A percentile compares a stretch with the other conserved stretches of the same genome.
phyloP scores from a whole-genome alignment of 2,329 filamentous ascomycete species.

The Diaporthe caulivora region DNA sequence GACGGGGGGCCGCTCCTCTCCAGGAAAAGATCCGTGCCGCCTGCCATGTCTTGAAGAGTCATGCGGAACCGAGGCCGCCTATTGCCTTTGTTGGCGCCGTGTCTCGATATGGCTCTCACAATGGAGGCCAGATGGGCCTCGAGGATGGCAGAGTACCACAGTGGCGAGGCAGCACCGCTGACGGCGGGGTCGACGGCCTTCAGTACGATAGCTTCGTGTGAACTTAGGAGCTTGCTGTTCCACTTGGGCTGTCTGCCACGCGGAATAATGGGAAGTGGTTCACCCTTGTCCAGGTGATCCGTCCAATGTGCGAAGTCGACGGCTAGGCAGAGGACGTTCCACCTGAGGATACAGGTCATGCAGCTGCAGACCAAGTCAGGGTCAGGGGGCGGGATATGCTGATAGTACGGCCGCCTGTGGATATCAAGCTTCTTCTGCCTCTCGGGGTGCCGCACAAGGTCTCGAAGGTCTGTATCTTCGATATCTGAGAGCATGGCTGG shows the following conservation, averaged over 20 bases:
- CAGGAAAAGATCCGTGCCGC: slow-evolving; percentile 64
- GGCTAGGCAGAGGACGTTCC: slow-evolving; percentile 66
- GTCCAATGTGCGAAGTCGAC: slow-evolving; percentile 72
- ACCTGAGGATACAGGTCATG: slow-evolving; percentile 66
- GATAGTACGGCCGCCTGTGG: slow-evolving; percentile 65
- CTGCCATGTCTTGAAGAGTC: slow-evolving; percentile 55
- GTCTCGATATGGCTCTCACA: slow-evolving; percentile 49
- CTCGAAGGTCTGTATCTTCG: slow-evolving; percentile 49
- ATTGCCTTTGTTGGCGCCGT: slow-evolving; percentile 63
- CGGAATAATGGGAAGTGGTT: slow-evolving; percentile 64
- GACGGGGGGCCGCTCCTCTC: slow-evolving; percentile 62
- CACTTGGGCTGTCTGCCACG: slow-evolving; percentile 61
- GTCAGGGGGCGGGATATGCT: slow-evolving; percentile 63
- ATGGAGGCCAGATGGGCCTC: slow-evolving; percentile 48
- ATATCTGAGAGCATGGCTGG: slow-evolving; percentile 59
- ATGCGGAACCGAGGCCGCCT: slow-evolving; percentile 51
- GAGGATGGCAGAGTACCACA: slow-evolving; percentile 62
- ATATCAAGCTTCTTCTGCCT: slow-evolving; percentile 59
- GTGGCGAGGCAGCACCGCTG: slow-evolving; percentile 43
- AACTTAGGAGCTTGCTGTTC: slow-evolving; percentile 60
- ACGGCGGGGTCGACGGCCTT: slow-evolving; percentile 55
- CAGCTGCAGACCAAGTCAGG: slow-evolving; percentile 66
- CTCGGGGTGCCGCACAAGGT: slow-evolving; percentile 54
- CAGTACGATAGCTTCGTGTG: slow-evolving; percentile 58
- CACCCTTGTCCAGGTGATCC: slow-evolving; percentile 59